These are phyloP conservation scores for Cercospora sojina DNA, from an alignment of 2,329 filamentous ascomycete genomes.

Conservation along the genomic window DNA sequence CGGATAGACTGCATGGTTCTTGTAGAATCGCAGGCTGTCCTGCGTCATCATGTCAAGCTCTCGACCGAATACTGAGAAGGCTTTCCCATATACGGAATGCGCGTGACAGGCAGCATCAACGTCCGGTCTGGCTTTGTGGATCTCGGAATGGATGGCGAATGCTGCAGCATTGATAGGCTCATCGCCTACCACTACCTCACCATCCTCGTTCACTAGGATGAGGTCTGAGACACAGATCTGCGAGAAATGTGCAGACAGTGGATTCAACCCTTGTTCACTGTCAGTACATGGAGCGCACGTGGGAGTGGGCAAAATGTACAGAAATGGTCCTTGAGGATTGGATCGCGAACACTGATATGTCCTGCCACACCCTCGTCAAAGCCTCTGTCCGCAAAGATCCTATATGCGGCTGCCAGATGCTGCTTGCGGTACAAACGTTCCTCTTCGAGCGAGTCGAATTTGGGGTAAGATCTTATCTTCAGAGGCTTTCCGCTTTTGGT, in stretches of 20 bases:
- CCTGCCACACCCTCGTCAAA: slow-evolving; percentile 44
- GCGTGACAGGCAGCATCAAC: slow-evolving; percentile 44
- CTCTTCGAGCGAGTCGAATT: slow-evolving; percentile 40
- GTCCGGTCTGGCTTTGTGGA: slow-evolving; percentile 46
- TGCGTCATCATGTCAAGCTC: slow-evolving; percentile 51
- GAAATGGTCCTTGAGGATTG: slow-evolving; percentile 38
- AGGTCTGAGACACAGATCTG: slow-evolving; percentile 46
- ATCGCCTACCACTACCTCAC: slow-evolving; percentile 44
- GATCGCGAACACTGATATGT: slow-evolving; percentile 43
- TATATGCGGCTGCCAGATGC: slow-evolving; percentile 46
- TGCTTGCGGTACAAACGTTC: slow-evolving; percentile 45
- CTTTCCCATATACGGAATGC: slow-evolving; percentile 50
- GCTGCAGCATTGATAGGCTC: slow-evolving; percentile 48
- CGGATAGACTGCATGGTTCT: slow-evolving; percentile 45
- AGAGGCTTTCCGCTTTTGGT: slow-evolving; percentile 48
- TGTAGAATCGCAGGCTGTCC: slow-evolving; percentile 47
- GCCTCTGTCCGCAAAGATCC: slow-evolving; percentile 44
- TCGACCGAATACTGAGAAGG: slow-evolving; percentile 48
- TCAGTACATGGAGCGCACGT: background rate
- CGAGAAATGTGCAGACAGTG: slow-evolving; percentile 47
- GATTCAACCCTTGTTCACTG: slow-evolving; percentile 39
- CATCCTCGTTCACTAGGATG: slow-evolving; percentile 47
- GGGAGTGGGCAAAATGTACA: slow-evolving; percentile 26
- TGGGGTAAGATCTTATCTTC: slow-evolving; percentile 48
- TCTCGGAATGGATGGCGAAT: slow-evolving; percentile 48